Conservation (phyloP, 2,329 filamentous ascomycete genomes). For the Aspergillus ochraceus region DNA sequence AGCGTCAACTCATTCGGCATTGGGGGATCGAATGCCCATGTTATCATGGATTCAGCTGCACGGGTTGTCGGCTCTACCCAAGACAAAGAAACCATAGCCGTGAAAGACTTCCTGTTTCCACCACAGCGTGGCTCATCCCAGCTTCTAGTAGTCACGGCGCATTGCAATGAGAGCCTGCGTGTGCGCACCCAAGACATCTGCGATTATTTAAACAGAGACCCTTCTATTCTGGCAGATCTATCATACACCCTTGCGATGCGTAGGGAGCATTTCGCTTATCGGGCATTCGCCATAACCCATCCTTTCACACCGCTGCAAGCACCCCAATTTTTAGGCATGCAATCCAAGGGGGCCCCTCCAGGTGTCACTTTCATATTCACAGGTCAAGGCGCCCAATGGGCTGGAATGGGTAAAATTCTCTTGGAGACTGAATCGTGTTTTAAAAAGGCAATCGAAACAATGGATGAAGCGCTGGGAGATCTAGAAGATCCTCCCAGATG, state of each 20-base stretch:
- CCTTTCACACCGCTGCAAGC: not conserved
- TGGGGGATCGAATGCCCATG: conserved; percentile 18
- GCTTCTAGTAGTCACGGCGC: too few species aligned
- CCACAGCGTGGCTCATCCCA: too few species aligned
- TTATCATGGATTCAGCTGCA: conserved; percentile 10
- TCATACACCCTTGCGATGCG: conserved; percentile 10
- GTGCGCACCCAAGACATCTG: not conserved
- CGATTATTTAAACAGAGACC: not conserved
- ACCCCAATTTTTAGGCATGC: not conserved
- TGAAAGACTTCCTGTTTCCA: not conserved
- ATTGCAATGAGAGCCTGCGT: too few species aligned
- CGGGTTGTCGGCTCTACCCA: conserved; percentile 4
- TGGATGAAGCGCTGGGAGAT: not conserved
- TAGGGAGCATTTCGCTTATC: conserved; percentile 9
- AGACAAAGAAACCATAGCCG: not conserved
- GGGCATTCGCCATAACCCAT: not conserved
- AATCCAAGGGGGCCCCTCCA: not conserved
- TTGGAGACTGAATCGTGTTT: not conserved
- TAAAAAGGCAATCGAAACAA: not conserved
- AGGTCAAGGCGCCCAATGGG: conserved; percentile 24
- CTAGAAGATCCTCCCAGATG: not conserved
- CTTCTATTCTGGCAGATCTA: conserved; percentile 6
- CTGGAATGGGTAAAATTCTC: conserved; percentile 17
- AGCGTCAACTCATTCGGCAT: conserved; percentile 20
- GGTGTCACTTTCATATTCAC: conserved; percentile 17